Conservation (phyloP, 345 rosid species). For the Clarkia xantiana region DNA sequence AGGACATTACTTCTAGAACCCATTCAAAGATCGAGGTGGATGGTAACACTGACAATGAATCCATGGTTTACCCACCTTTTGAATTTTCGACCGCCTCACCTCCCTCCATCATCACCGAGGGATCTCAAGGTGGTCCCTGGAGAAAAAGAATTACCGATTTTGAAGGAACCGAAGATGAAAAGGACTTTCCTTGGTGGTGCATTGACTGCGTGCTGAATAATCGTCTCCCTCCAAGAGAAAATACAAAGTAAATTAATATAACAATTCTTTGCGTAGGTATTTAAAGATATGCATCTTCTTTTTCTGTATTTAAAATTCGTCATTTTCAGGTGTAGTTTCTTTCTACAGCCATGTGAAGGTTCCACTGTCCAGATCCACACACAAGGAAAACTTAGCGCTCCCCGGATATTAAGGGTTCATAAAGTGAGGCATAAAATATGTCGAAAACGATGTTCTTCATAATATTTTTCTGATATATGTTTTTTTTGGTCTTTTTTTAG, state of each 20-base stretch:
- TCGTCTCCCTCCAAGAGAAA: slow-evolving; percentile 84
- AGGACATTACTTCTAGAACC: slow-evolving; percentile 44
- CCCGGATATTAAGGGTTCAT: slow-evolving; percentile 88
- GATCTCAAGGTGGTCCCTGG: slow-evolving; percentile 95
- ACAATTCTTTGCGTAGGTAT: too few species aligned
- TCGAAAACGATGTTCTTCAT: too few species aligned
- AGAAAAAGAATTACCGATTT: slow-evolving; percentile 83
- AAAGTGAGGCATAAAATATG: slow-evolving; percentile 35
- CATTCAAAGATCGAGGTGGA: slow-evolving; percentile 58
- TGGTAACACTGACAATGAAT: slow-evolving; percentile 50
- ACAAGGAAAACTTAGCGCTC: slow-evolving; percentile 95
- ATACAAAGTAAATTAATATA: slow-evolving; percentile 72
- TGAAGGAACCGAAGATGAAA: slow-evolving; percentile 84
- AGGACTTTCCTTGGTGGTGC: slow-evolving; percentile 93
- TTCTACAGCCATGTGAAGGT: slow-evolving; percentile 83
- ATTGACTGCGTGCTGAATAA: slow-evolving; percentile 76
- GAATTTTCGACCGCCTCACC: slow-evolving; percentile 67
- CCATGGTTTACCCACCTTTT: slow-evolving; percentile 76
- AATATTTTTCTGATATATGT: too few species aligned
- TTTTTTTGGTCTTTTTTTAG: slow-evolving; percentile 19
- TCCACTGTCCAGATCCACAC: slow-evolving; percentile 65
- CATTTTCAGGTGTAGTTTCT: slow-evolving; percentile 84
- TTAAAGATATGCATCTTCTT: too few species aligned
- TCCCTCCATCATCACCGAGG: slow-evolving; percentile 90
- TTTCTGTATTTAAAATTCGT: neutral